Evolutionary conservation across 2,329 filamentous ascomycete genomes (phyloP).

Genomic region (Aspergillus japonicus): DNA sequence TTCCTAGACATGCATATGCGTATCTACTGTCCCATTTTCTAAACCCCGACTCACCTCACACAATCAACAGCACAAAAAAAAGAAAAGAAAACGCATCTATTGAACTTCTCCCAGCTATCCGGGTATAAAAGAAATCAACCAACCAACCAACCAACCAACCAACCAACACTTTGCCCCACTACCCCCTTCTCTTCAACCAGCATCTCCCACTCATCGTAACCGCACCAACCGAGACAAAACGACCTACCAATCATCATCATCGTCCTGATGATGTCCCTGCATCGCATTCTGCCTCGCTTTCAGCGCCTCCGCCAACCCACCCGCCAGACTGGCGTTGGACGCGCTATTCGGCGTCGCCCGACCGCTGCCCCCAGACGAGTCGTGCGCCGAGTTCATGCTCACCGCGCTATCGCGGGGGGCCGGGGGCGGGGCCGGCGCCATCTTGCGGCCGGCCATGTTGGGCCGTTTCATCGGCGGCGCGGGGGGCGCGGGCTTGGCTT

Average conservation of each 20-base stretch:
- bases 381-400: slow-evolving; percentile 44
- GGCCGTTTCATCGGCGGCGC: slow-evolving; percentile 80
- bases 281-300: slow-evolving; percentile 73
- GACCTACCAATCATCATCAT: slow-evolving; percentile 52
- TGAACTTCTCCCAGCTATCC: no score
- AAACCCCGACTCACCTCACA: no score
- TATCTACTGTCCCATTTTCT: no score
- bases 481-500: slow-evolving; percentile 69
- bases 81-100: no score
- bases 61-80: no score
- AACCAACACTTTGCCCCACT: no score
- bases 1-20: no score
- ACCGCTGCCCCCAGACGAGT: slow-evolving; percentile 63
- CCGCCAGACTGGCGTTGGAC: slow-evolving; percentile 62
- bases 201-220: no score
- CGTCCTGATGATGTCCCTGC: slow-evolving; percentile 66
- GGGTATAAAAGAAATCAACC: no score
- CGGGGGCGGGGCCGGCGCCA: slow-evolving; percentile 63
- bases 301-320: slow-evolving; percentile 75
- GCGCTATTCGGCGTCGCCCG: slow-evolving; percentile 65
- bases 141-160: no score
- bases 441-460: slow-evolving; percentile 65
- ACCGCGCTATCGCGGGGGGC: slow-evolving; percentile 66
- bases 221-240: no score
- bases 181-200: no score